Conservation (phyloP, 495 filamentous ascomycete genomes). For the Paragyromitra xinjiangensis region DNA sequence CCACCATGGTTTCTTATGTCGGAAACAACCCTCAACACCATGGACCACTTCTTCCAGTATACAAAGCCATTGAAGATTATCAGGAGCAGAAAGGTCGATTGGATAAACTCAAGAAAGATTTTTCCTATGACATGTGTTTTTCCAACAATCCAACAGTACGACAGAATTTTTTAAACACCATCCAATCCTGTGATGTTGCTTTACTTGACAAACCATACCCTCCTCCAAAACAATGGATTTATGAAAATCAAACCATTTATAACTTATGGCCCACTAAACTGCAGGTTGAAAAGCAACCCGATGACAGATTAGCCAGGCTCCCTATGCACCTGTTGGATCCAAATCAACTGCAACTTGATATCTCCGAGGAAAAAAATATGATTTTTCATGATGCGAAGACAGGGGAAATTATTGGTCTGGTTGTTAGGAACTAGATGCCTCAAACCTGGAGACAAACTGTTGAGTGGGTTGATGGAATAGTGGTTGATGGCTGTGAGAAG, state of each 20-base stretch:
- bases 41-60: no score
- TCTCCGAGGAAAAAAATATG: not conserved
- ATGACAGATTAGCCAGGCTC: not conserved
- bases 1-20: no score
- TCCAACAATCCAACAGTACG: no score
- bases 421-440: conserved; percentile 4
- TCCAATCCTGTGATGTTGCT: not conserved
- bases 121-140: no score
- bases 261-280: conserved; percentile 4
- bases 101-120: no score
- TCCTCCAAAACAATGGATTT: not conserved
- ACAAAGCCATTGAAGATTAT: no score
- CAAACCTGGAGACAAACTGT: not conserved
- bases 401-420: not conserved
- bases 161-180: no score
- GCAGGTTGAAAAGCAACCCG: not conserved
- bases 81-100: no score
- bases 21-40: no score
- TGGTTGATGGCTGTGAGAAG: not conserved
- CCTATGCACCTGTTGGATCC: conserved; percentile 2
- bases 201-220: conserved; percentile 9
- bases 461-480: not conserved
- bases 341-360: not conserved
- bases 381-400: not conserved
- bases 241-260: conserved; percentile 3